Base-by-base conservation (phyloP, 768 basidiomycete genomes). In the Tephrocybe sp. region DNA sequence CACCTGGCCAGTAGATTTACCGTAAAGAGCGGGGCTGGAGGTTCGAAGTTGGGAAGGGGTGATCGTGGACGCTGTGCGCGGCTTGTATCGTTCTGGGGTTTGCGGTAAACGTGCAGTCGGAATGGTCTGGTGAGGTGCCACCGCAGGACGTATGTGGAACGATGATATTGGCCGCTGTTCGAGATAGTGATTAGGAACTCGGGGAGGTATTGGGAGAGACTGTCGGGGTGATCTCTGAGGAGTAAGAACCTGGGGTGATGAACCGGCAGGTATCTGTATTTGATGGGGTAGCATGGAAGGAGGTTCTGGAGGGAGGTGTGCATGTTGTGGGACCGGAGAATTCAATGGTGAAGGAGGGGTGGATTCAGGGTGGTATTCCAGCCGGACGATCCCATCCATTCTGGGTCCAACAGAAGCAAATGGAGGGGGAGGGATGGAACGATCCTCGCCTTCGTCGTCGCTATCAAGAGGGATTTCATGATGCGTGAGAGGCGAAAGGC, bases 381-480 rank as follows among this genome's bases (percentile, higher is more conserved):
- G 44, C 11, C 52, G 60, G 47, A 66, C 56, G 24, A 61, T 41
- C 22, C 74, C 76, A 51, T 76, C 71, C 0, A 67, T 56, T 21
- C 65, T 65, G 5, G 71, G 66, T 1, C 65, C 73, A 9, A 65
- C 59, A 1, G 67, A 47, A 12, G 65, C 59, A 55, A 74, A 77
- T 7, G 72, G 69, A 0, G 76, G 77, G 1, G 76, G 76, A 27
- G 64, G 68, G 39, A 46, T 53, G 19, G 50, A 61, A 32, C n/a
- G 31, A 27, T 27, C 60, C 57, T 65, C 12, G 18, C 5, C 61
- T 13, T 59, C 62, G 18, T 61, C 60, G 24, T 62, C 54, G 19
- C 53, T 49, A 8, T 55, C 60, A 4, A 35, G 38, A 4, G 54
- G 50, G 28, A 53, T 49, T 9, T 52, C 44, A 12, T 54, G 49